Conservation (phyloP, 1,284 basidiomycete species). For the Papiliotrema laurentii region DNA sequence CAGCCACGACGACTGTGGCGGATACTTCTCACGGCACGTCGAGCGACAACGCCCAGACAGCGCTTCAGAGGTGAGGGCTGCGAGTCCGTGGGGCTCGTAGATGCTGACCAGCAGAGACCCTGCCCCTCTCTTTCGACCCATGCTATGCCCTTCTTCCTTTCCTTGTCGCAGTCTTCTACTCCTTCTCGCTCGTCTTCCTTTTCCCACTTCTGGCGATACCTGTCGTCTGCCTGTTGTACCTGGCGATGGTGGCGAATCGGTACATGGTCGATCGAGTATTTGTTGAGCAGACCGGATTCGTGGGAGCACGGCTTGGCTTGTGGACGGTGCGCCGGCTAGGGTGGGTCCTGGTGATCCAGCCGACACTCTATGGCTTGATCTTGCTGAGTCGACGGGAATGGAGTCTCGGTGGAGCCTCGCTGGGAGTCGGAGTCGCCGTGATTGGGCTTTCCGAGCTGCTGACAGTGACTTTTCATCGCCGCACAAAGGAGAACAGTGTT, state of each 20-base stretch:
- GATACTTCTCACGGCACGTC: constrained; percentile 55
- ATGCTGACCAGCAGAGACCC: constrained; percentile 55
- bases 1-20: constrained; percentile 62
- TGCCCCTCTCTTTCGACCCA: constrained; percentile 66
- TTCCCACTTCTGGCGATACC: constrained; percentile 72
- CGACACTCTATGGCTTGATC: constrained; percentile 66
- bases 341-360: constrained; percentile 56
- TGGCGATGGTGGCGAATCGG: constrained; percentile 67
- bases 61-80: constrained; percentile 62
- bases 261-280: constrained; percentile 71
- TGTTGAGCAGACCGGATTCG: constrained; percentile 60
- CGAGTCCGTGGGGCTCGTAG: not conserved
- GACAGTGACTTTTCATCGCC: constrained; percentile 4
- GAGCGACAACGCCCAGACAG: constrained; percentile 67
- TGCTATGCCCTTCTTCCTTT: constrained; percentile 62
- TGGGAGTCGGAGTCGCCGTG: constrained; percentile 55
- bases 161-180: constrained; percentile 64
- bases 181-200: constrained; percentile 62
- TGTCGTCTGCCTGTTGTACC: constrained; percentile 60
- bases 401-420: constrained; percentile 63
- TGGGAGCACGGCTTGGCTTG: constrained; percentile 65
- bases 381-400: constrained; percentile 62
- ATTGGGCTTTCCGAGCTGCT: constrained; percentile 21
- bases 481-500: not conserved
- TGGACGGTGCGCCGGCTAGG: constrained; percentile 65